Evolutionary conservation across 768 basidiomycete species (phyloP), one percentile per base, ranked within the genome.

Genomic region (Amanita pallidorosea): DNA sequence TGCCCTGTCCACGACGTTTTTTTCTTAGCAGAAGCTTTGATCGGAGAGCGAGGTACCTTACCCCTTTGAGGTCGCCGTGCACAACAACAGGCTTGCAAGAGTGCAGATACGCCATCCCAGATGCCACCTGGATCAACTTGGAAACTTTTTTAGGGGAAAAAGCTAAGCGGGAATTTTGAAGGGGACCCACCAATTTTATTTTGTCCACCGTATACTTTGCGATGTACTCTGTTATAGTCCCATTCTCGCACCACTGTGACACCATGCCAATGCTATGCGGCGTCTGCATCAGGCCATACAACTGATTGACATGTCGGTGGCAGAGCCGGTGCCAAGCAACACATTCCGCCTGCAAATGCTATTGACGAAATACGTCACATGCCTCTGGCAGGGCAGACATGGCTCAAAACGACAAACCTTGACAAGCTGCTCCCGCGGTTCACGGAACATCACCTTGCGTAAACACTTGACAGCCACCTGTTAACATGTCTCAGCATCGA

Each of bases 41-140:
- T 20, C 20, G 47, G 11, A 22, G 13, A 36, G 27, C 1, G 7
- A 8, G 15, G 49, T n/a, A 66, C 70, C 42, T 7, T 56, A 79
- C 79, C 55, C 80, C 77, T 65, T 81, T 81, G 49, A 81, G 63
- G 54, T 82, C 80, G 4, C 80, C 79, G 55, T 81, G 80, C 8
- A 82, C 65, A 22, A 83, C 73, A 12, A 70, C 65, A 3, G 78
- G 78, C 35, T 70, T 70, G 57, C 72, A 72, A 42, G 71, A 69
- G 53, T 83, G 81, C 6, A 83, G 65, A 58, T 83, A 81, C 7
- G 69, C 57, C 41, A 82, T 74, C 5, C 79, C 81, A 1, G 75
- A 75, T 1, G 80, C 78, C 7, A 81, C 69, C 62, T 81, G 75
- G 17, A 64, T 60, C 22, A 83, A 56, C 80, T 82, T 45, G 2